phyloP scores from a whole-genome alignment of 139 green algal species.

The Medakamo hakoo region DNA sequence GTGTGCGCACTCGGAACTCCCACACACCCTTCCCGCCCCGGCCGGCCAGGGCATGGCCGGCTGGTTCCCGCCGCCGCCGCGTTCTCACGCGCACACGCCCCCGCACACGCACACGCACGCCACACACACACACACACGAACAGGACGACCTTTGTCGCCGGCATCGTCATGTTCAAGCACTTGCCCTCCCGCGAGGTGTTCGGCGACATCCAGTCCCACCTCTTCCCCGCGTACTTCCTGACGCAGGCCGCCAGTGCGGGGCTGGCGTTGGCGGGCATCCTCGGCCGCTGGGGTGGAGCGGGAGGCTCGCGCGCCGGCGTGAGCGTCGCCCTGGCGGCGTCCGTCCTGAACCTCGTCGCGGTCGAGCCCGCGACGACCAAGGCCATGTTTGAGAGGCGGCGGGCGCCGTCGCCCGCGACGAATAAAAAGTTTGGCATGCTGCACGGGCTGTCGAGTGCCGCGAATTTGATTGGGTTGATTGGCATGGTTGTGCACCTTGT shows the following conservation, averaged over 20 bases:
- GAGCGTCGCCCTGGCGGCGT: neutral
- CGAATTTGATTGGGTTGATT: neutral
- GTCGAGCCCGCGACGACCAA: neutral
- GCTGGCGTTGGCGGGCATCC: neutral
- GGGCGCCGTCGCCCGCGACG: too few species aligned
- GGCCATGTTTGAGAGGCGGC: neutral
- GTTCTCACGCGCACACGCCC: too few species aligned
- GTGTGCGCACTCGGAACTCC: too few species aligned
- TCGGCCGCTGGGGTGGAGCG: too few species aligned
- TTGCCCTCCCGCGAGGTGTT: neutral
- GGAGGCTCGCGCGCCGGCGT: too few species aligned
- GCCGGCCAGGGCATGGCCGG: too few species aligned
- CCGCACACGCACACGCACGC: too few species aligned
- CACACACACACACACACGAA: too few species aligned
- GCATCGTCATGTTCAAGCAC: neutral
- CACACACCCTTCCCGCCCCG: too few species aligned
- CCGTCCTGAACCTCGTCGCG: neutral
- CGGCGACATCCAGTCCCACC: neutral
- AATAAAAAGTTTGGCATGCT: neutral
- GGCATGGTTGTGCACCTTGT: conserved; percentile 5
- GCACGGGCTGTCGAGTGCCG: neutral
- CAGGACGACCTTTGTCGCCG: conserved; percentile 7
- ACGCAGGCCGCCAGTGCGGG: neutral
- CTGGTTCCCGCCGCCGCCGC: too few species aligned
- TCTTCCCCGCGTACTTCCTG: neutral